Conservation (phyloP, 768 basidiomycete species). For the Lactifluus piperatus region DNA sequence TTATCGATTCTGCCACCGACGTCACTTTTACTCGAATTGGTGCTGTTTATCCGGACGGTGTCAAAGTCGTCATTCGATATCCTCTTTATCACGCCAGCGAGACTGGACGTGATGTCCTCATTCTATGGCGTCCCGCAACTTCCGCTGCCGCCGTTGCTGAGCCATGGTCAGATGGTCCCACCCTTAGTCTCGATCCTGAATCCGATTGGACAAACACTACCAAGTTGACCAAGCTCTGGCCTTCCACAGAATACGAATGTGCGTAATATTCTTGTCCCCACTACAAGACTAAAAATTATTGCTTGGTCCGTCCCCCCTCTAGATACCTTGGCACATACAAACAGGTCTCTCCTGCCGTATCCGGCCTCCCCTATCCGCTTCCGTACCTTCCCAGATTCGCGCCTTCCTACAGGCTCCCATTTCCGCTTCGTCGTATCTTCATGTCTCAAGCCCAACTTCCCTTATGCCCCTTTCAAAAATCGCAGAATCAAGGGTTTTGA, state of each 20-base stretch:
- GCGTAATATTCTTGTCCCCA: conserved; percentile 22
- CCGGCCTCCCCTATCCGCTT: conserved; percentile 47
- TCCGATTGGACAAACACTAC: conserved; percentile 54
- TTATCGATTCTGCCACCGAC: conserved; percentile 43
- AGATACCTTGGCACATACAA: conserved; percentile 38
- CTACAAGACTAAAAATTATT: not conserved
- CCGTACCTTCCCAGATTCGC: conserved; percentile 67
- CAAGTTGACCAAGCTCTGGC: conserved; percentile 52
- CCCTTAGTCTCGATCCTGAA: conserved; percentile 34
- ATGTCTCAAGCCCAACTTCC: conserved; percentile 65
- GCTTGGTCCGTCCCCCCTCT: not conserved
- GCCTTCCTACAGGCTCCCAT: conserved; percentile 41
- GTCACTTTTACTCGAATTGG: conserved; percentile 63
- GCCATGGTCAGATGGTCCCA: conserved; percentile 51
- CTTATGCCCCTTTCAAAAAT: conserved; percentile 49
- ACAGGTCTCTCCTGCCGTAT: conserved; percentile 41
- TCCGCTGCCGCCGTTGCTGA: conserved; percentile 23
- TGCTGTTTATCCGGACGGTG: conserved; percentile 54
- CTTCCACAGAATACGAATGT: conserved; percentile 66
- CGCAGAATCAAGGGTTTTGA: conserved; percentile 56
- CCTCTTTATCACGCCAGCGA: conserved; percentile 31
- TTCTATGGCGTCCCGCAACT: conserved; percentile 37
- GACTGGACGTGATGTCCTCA: conserved; percentile 28
- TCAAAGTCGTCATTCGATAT: conserved; percentile 55
- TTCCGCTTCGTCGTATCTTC: conserved; percentile 66